Evolutionary conservation across 306 rosid species (phyloP).

Genomic region (Elaeagnus macrophylla): DNA sequence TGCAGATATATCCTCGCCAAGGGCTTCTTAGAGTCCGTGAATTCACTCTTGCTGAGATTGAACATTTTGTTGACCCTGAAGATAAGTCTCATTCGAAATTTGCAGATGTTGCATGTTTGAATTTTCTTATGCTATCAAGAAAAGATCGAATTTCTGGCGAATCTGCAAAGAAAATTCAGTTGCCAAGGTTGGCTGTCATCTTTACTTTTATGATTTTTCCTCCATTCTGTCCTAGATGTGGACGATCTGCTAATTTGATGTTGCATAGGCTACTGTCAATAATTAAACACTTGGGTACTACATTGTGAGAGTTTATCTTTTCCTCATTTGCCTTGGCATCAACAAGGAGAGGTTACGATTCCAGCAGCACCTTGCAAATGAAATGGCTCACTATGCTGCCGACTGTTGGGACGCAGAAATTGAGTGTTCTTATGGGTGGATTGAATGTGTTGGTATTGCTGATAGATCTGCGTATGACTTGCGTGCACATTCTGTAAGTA

Average conservation of each 20-base stretch:
- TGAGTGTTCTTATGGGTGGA: conserved; percentile 93
- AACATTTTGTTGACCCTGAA: conserved; percentile 91
- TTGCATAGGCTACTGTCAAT: conserved; percentile 60
- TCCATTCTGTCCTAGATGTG: background rate
- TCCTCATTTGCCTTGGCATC: conserved; percentile 72
- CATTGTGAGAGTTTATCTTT: conserved; percentile 94
- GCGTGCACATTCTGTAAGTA: conserved; percentile 80
- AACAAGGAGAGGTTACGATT: conserved; percentile 61
- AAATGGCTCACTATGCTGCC: conserved; percentile 97
- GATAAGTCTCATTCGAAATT: conserved; percentile 85
- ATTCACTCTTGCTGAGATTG: no score
- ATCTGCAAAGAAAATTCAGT: conserved; percentile 54
- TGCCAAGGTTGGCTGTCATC: conserved; percentile 74
- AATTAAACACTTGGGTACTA: conserved; percentile 92
- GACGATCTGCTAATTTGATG: conserved; percentile 1
- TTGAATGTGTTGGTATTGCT: conserved; percentile 96
- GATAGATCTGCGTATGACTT: conserved; percentile 97
- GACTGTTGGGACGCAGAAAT: conserved; percentile 99
- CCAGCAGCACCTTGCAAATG: conserved; percentile 94
- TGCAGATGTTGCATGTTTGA: conserved; percentile 59
- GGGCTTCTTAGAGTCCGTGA: conserved; percentile 95
- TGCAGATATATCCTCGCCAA: conserved; percentile 97
- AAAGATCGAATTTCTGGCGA: conserved; percentile 70
- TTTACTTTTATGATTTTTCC: conserved; percentile 19
- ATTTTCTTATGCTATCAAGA: conserved; percentile 89